A percentile compares a stretch with the other conserved stretches of the same genome.
phyloP scores from a whole-genome alignment of 2,329 filamentous ascomycete genomes.

The Zymoseptoria tritici region DNA sequence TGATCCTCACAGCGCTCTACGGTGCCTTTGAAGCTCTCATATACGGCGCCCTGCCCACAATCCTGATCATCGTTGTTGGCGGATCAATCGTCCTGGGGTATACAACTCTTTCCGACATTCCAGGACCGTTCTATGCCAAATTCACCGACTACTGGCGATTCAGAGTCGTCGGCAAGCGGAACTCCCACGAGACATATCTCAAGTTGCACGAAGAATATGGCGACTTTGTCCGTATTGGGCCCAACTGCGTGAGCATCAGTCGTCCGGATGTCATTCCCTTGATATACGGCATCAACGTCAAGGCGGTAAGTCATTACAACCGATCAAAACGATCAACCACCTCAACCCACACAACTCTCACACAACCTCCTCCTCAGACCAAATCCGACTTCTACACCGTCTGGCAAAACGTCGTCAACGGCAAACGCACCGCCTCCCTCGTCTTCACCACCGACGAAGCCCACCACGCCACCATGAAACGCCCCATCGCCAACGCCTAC shows the following conservation, averaged over 20 bases:
- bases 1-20: not conserved
- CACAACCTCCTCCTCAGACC: not conserved
- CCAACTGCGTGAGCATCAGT: constrained; percentile 65
- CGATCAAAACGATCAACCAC: not conserved
- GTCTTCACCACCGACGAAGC: constrained; percentile 24
- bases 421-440: constrained; percentile 17
- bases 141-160: constrained; percentile 42
- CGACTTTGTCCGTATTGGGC: constrained; percentile 64
- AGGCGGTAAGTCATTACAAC: constrained; percentile 1
- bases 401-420: constrained; percentile 21
- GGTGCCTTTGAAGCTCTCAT: not conserved
- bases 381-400: constrained; percentile 11
- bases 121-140: constrained; percentile 43
- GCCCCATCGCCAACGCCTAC: constrained; percentile 18
- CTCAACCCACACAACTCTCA: not conserved
- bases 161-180: constrained; percentile 59
- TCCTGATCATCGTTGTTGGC: not conserved
- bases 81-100: not conserved
- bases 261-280: constrained; percentile 58
- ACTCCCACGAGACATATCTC: constrained; percentile 38
- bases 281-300: constrained; percentile 42
- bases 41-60: not conserved
- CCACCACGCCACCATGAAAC: constrained; percentile 23
- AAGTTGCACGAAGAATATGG: constrained; percentile 60
- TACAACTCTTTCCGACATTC: constrained; percentile 34